These are phyloP conservation scores for Leptographium lundbergii DNA, from an alignment of 2,329 filamentous ascomycete species.

Conservation along the genomic window DNA sequence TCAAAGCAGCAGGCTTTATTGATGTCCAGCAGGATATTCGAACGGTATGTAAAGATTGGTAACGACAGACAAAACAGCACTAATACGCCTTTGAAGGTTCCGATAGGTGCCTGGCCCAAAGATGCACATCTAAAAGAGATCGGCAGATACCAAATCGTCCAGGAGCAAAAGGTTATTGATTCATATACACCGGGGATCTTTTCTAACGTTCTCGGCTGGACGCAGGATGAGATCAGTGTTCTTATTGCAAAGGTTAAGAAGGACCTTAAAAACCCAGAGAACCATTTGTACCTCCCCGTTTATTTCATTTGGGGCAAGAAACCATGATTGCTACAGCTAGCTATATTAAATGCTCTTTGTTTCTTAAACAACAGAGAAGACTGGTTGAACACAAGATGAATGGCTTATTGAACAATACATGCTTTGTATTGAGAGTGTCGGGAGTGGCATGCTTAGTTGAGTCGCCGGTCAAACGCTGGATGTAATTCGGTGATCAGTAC, in stretches of 20 bases:
- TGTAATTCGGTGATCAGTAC: too few species aligned
- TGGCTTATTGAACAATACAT: too few species aligned
- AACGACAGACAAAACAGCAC: background rate
- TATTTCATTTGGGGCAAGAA: slow-evolving; percentile 1
- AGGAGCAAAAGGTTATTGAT: background rate
- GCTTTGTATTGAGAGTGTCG: too few species aligned
- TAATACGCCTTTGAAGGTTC: slow-evolving; percentile 3
- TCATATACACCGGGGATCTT: slow-evolving; percentile 2
- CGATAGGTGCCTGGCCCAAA: slow-evolving; percentile 19
- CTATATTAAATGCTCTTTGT: too few species aligned
- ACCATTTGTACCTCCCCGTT: slow-evolving; percentile 6
- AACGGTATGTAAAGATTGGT: background rate
- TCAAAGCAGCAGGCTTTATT: slow-evolving; percentile 16
- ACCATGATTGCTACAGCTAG: background rate
- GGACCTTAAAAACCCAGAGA: slow-evolving; percentile 5
- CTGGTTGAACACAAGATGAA: too few species aligned
- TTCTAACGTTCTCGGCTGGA: slow-evolving; percentile 13
- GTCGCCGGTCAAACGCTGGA: too few species aligned
- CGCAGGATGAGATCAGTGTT: slow-evolving; percentile 6
- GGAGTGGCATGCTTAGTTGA: too few species aligned
- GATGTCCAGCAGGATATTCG: slow-evolving; percentile 11
- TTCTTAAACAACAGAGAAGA: too few species aligned
- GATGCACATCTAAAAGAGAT: slow-evolving; percentile 4
- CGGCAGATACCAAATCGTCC: background rate
- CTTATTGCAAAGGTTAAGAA: slow-evolving; percentile 8